Evolutionary conservation across 345 rosid genomes (phyloP), one percentile per base, ranked within the genome.

Genomic region (Hypericum androsaemum): DNA sequence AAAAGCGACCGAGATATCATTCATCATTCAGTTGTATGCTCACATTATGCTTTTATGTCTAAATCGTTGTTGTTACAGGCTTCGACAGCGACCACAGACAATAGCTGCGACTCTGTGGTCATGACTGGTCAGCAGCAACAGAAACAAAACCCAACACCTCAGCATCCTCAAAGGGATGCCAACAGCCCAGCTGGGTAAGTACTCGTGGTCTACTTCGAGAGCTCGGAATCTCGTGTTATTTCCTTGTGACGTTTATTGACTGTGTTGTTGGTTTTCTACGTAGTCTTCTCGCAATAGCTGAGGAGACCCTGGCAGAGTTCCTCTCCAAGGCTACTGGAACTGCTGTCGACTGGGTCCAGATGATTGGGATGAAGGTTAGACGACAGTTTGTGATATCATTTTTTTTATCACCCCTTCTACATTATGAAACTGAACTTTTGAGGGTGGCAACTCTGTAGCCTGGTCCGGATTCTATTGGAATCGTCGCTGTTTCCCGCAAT

Each of bases 401-500:
- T 36, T 6, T 41, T 7, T 57, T 15, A 11, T 8, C 13, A 11
- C 15, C 41, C 7, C 12, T 47, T 9, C 32, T 3, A 53, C 7
- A 39, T 36, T 50, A 7, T 11, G 15, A 7, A 11, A 32, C 14
- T 41, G 11, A 48, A n/a, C 41, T 41, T 22, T 47, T n/a, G 37
- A 47, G 58, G 6, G 52, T 61, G 49, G 35, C 49, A 41, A 46
- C 40, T 64, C 3, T 64, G 53, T 57, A 90, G 98, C 98, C 98
- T 90, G 96, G 98, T 90, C 98, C 98, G 81, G 98, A 90, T 90
- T 90, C 98, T 71, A 87, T 90, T 80, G 98, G 96, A 57, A 90
- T 84, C 53, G 95, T 90, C 62, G 96, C 98, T 80, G 84, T 87
- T 69, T 90, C 96, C 75, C 89, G 92, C 89, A 90, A 90, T 65